Conservation (phyloP, 148 eudicot genomes). For the Nepenthes gracilis region DNA sequence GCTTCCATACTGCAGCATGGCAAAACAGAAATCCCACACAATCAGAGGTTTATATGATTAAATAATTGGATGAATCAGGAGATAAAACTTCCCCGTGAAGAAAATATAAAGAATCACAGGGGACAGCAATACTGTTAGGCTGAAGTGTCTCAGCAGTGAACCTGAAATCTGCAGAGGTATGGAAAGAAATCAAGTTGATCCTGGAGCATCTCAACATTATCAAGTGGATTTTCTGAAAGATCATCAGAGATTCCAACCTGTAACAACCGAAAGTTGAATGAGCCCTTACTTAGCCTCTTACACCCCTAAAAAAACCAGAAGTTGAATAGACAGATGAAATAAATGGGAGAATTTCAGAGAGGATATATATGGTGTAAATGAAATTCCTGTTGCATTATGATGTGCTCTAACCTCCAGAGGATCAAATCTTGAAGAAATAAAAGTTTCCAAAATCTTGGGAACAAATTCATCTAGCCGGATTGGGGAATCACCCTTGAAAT, state of each 20-base stretch:
- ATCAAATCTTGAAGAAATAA: slow-evolving; percentile 81
- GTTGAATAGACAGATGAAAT: too few species aligned
- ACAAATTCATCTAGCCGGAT: slow-evolving; percentile 66
- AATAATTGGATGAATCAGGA: slow-evolving; percentile 4
- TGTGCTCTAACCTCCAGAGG: slow-evolving; percentile 48
- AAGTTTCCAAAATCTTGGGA: slow-evolving; percentile 77
- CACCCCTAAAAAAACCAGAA: too few species aligned
- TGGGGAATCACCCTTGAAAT: slow-evolving; percentile 60
- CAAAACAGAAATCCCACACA: not conserved
- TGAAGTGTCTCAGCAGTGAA: slow-evolving; percentile 11
- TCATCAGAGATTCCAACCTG: slow-evolving; percentile 70
- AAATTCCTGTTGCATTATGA: slow-evolving; percentile 1
- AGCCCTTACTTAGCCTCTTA: too few species aligned
- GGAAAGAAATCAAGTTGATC: slow-evolving; percentile 89
- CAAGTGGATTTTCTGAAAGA: slow-evolving; percentile 74
- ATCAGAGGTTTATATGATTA: not conserved
- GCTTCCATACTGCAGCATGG: slow-evolving; percentile 53
- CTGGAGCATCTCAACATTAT: slow-evolving; percentile 81
- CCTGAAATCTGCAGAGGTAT: slow-evolving; percentile 81
- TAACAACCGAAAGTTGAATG: not conserved
- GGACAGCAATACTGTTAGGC: not conserved
- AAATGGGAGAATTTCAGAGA: too few species aligned
- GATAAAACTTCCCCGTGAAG: not conserved
- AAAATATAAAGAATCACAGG: not conserved
- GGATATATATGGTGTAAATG: not conserved